Evolutionary conservation across 768 basidiomycete species (phyloP), one percentile per base, ranked within the genome.

Genomic region (Hirschioporus abietinus): DNA sequence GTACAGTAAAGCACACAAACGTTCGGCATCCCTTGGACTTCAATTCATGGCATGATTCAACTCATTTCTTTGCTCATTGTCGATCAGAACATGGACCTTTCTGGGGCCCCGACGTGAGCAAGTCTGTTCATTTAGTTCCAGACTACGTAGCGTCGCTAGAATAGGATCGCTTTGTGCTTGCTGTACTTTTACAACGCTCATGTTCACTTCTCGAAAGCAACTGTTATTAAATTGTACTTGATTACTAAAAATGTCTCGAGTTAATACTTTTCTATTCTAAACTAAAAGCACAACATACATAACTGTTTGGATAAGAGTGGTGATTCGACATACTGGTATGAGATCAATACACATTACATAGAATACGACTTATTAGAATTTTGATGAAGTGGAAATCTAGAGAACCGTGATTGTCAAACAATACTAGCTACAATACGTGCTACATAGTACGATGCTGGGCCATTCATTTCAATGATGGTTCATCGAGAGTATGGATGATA

Each of bases 401-500:
- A 52, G 42, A 52, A 52, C 42, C 42, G 42, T 30, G 8, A 30
- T 30, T 30, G 30, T 30, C 30, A 30, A 52, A 52, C 42, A 52
- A 20, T 52, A 52, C 42, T 52, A 52, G 42, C 42, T 52, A 52
- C 42, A 52, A 52, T 52, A 52, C 42, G 42, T 52, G 42, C 42
- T 52, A 52, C 42, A 64, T n/a, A 52, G 35, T 30, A 64, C 15
- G 26, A 68, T 58, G 57, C 52, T 10, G 23, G 25, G 7, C 20
- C 23, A 30, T 30, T 30, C 30, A 30, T 30, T 30, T 30, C 30
- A 30, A 8, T 30, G 8, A 30, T n/a, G 23, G 64, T 63, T 74
- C 74, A 91, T 70, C 91, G 88, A 35, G 90, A 88, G 71, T 94
- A 94, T 0, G 92, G 92, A 71, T 93, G 92, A 78, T 90, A 94